A percentile compares a stretch with the other conserved stretches of the same genome.
Evolutionary conservation across 148 eudicot species (phyloP).

Genomic region (Agrostemma githago): DNA sequence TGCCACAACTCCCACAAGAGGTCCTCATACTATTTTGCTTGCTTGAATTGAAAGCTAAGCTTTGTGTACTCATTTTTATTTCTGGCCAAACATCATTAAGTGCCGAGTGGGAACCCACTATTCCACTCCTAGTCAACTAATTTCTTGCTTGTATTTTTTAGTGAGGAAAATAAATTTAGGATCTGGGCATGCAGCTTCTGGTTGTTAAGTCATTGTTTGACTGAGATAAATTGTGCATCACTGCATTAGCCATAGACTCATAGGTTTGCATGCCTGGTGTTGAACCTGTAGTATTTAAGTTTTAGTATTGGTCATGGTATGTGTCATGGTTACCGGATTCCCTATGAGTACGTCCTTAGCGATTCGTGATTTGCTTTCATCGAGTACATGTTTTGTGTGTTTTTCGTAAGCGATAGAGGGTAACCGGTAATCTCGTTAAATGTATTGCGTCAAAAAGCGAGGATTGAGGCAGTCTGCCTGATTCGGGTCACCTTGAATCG

Average conservation of each 20-base stretch:
- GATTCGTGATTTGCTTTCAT: too few species aligned
- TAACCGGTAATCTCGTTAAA: too few species aligned
- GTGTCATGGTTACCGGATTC: too few species aligned
- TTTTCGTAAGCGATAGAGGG: too few species aligned
- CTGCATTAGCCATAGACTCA: background rate
- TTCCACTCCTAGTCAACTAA: background rate
- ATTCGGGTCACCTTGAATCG: background rate
- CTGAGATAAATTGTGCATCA: slow-evolving; percentile 2
- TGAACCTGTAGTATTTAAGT: too few species aligned
- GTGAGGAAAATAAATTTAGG: background rate
- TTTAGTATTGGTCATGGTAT: too few species aligned
- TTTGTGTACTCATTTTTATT: background rate
- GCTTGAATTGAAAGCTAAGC: background rate
- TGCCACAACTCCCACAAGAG: slow-evolving; percentile 1
- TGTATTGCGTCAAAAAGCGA: too few species aligned
- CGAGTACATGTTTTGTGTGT: too few species aligned
- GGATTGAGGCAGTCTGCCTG: background rate
- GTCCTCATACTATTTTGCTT: background rate
- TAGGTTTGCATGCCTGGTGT: background rate
- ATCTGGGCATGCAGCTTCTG: background rate
- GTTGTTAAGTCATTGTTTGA: slow-evolving; percentile 16
- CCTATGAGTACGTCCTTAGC: too few species aligned
- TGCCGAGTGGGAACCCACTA: background rate
- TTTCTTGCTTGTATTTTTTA: background rate
- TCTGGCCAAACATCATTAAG: background rate